A percentile compares a stretch with the other conserved stretches of the same genome.
Conservation (phyloP, 2,329 filamentous ascomycete genomes). For the Trichophyton schoenleinii region DNA sequence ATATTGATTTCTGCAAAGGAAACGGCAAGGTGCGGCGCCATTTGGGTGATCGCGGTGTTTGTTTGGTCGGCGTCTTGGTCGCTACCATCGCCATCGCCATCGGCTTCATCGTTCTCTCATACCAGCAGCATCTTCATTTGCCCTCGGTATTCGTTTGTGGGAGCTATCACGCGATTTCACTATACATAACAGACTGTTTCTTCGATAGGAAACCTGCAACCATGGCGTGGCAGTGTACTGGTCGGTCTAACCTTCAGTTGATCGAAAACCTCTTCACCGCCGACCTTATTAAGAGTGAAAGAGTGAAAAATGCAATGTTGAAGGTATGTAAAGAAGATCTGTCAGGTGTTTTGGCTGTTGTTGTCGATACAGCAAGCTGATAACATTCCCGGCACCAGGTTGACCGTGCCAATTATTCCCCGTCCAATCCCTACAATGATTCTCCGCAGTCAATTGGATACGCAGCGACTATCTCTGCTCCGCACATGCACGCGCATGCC, state of each 20-base stretch:
- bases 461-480: constrained; percentile 57
- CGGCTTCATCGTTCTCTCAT: not conserved
- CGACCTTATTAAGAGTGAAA: constrained; percentile 57
- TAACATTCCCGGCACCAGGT: constrained; percentile 42
- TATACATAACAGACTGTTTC: constrained; percentile 9
- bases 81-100: not conserved
- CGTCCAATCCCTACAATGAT: constrained; percentile 58
- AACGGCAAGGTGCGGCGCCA: not conserved
- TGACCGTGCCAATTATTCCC: constrained; percentile 76
- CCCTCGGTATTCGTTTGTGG: not conserved
- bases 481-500: constrained; percentile 59
- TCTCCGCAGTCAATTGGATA: constrained; percentile 57
- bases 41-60: not conserved
- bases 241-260: constrained; percentile 58
- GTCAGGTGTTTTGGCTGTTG: not conserved
- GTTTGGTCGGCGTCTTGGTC: not conserved
- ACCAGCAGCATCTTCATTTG: not conserved
- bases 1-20: too few relatives aligned
- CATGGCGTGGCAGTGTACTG: constrained; percentile 89
- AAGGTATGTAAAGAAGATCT: constrained; percentile 38
- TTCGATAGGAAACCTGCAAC: constrained; percentile 15
- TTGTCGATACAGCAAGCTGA: too few relatives aligned
- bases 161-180: not conserved
- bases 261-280: constrained; percentile 64
- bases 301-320: constrained; percentile 69